Evolutionary conservation across 1,284 basidiomycete species (phyloP).

Genomic region (Testicularia cyperi): DNA sequence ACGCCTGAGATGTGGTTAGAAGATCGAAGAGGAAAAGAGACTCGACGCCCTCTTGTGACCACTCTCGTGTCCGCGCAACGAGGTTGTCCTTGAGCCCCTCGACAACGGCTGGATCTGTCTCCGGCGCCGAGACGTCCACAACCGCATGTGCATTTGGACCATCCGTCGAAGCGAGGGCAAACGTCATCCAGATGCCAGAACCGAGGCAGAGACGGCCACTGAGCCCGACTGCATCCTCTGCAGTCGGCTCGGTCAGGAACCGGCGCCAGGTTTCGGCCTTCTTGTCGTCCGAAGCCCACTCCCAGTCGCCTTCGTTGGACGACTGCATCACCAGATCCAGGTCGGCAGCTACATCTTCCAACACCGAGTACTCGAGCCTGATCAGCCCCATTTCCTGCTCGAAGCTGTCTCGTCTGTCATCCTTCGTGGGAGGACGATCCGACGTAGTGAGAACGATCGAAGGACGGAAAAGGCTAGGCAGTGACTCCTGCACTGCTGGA

Average conservation of each 20-base stretch:
- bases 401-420: no score
- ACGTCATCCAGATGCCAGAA: no score
- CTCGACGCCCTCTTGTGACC: conserved; percentile 18
- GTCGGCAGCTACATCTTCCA: conserved; percentile 29
- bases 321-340: conserved; percentile 36
- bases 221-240: no score
- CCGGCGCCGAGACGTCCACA: conserved; percentile 27
- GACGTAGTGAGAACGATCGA: no score
- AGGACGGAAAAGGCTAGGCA: no score
- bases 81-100: conserved; percentile 5
- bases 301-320: conserved; percentile 18
- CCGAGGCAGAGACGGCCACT: no score
- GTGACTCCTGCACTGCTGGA: no score
- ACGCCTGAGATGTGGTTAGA: conserved; percentile 18
- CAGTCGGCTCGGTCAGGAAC: no score
- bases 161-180: no score
- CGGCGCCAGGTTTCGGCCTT: not conserved
- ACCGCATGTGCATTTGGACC: no score
- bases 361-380: conserved; percentile 7
- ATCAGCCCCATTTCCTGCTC: conserved; percentile 5
- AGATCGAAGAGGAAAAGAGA: conserved; percentile 34
- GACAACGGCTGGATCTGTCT: not conserved
- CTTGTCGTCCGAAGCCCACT: not conserved
- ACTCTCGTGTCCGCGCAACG: conserved; percentile 2
- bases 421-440: no score